Evolutionary conservation across 2,329 filamentous ascomycete genomes (phyloP).

Genomic region (Peltaster fructicola): DNA sequence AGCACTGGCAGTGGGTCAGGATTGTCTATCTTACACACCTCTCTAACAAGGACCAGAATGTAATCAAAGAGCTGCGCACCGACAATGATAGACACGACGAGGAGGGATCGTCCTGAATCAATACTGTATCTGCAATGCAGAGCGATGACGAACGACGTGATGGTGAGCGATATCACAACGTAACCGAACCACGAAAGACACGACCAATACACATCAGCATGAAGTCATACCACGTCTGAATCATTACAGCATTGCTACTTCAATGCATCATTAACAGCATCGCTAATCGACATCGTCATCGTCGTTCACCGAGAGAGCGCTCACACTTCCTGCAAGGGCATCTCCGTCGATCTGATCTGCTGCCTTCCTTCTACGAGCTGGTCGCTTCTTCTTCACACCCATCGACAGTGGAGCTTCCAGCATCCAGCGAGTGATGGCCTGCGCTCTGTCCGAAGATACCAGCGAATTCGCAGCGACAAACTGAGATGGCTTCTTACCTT

Average conservation of each 20-base stretch:
- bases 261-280: constrained; percentile 1
- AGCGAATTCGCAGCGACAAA: too few relatives aligned
- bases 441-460: constrained; percentile 52
- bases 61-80: constrained; percentile 27
- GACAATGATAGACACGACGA: constrained; percentile 19
- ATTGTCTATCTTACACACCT: neutral
- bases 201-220: too few relatives aligned
- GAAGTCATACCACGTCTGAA: too few relatives aligned
- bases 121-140: too few relatives aligned
- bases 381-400: constrained; percentile 18
- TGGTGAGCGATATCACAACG: too few relatives aligned
- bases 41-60: constrained; percentile 19
- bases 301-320: constrained; percentile 1
- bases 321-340: constrained; percentile 2
- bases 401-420: constrained; percentile 26
- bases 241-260: neutral
- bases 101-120: too few relatives aligned
- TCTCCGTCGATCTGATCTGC: too few relatives aligned
- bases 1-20: constrained; percentile 63
- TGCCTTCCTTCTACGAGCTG: constrained; percentile 15
- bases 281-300: neutral
- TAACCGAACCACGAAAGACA: too few relatives aligned
- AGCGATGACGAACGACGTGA: too few relatives aligned
- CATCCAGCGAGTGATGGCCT: constrained; percentile 54
- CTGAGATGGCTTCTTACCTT: constrained; percentile 11